Base-by-base conservation (phyloP, 176 grass and related monocot genomes). In the Alopecurus myosuroides region DNA sequence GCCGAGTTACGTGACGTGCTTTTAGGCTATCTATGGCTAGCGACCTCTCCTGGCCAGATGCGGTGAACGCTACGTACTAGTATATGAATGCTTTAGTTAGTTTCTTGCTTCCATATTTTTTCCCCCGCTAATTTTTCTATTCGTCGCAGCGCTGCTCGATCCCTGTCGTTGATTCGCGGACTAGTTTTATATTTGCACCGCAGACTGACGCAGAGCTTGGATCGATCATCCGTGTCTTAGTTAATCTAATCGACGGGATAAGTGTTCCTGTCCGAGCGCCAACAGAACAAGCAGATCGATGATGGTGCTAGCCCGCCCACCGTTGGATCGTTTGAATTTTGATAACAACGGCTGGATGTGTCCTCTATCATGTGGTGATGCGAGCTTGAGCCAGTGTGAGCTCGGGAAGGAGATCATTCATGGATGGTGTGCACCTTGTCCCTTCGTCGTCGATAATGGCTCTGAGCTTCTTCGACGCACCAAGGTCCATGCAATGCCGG, bases 1-100 rank as follows among this genome's bases (percentile, higher is more conserved):
- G 11, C 56, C 56, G 23, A 58, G 56, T 58, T 52, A 50, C 84
- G 84, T 80, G 77, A 79, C 84, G 11, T 37, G 39, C 45, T 15
- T 30, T 15, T 30, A 20, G 52, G 69, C 11, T 42, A n/a, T n/a
- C n/a, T n/a, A n/a, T n/a, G 5, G 68, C 19, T 4, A 28, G 58
- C 7, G 78, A 51, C 77, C 40, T 20, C 18, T 48, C 11, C 6
- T 0, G 52, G 55, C 81, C 71, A 64, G 30, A 28, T 84, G 42
- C 82, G 71, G 6, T 76, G 82, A n/a, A 84, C 69, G 48, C 48
- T 50, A n/a, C n/a, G n/a, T n/a, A 15, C 36, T 46, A 11, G 2
- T 12, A 49, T 49, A 49, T 49, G 19, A 2, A 52, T 52, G 18
- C 18, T 48, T 52, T 53, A 53, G 7, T 22, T 53, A 9, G 1